phyloP scores from a whole-genome alignment of 352 stramenopile genomes.

The Thraustotheca clavata region DNA sequence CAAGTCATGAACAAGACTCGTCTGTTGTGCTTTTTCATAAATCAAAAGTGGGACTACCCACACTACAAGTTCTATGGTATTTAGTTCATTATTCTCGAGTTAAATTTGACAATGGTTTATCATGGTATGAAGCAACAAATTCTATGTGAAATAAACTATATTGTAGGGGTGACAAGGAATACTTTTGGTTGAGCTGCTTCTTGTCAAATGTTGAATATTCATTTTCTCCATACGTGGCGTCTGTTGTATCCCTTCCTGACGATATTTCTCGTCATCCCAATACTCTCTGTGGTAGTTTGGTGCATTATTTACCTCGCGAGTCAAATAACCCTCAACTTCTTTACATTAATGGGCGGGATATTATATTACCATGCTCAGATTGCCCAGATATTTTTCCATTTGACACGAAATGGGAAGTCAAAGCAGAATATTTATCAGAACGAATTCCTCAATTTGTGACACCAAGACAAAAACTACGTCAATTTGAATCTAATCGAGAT shows the following conservation, averaged over 20 bases:
- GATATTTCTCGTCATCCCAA: conserved; percentile 19
- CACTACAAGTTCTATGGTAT: conserved; percentile 13
- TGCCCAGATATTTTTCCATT: too few relatives aligned
- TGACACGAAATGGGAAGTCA: too few relatives aligned
- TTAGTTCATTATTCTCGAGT: background rate
- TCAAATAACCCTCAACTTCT: background rate
- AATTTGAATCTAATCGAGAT: too few relatives aligned
- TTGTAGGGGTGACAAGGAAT: conserved; percentile 24
- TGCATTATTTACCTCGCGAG: conserved; percentile 13
- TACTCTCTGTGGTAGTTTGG: conserved; percentile 23
- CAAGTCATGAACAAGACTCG: conserved; percentile 32
- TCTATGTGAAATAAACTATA: background rate
- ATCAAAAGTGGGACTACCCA: background rate
- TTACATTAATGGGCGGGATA: background rate
- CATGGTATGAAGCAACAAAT: background rate
- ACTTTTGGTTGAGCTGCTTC: conserved; percentile 24
- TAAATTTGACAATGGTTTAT: background rate
- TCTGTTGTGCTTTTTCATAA: conserved; percentile 24
- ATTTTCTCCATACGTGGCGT: conserved; percentile 22
- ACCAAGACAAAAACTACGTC: too few relatives aligned
- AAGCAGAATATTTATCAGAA: too few relatives aligned
- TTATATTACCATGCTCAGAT: background rate
- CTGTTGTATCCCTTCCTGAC: conserved; percentile 19
- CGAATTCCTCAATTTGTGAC: too few relatives aligned
- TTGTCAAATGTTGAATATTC: conserved; percentile 13